These are phyloP conservation scores for Pyrrhoderma lamaoense DNA, from an alignment of 1,284 basidiomycete genomes.

Conservation along the genomic window DNA sequence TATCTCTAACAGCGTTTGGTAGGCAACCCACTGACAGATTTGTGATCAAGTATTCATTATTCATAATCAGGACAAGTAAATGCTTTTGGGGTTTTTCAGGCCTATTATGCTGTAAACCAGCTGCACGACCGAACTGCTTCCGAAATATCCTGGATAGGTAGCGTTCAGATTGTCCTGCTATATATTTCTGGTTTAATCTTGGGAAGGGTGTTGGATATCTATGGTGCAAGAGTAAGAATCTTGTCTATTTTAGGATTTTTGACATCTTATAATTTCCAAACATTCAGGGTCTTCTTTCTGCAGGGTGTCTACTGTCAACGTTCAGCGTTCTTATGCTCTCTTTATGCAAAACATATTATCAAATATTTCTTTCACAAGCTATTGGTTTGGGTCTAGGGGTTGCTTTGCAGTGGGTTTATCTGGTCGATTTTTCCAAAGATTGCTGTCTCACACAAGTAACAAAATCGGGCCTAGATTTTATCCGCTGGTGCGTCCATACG, in stretches of 20 bases:
- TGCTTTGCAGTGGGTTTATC: conserved; percentile 15
- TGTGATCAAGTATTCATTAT: not conserved
- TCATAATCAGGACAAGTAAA: conserved; percentile 15
- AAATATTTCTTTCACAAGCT: conserved; percentile 19
- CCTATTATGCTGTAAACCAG: conserved; percentile 16
- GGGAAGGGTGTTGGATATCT: conserved; percentile 16
- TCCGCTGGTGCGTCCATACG: conserved; percentile 9
- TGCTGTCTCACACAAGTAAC: not conserved
- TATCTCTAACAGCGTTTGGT: conserved; percentile 19
- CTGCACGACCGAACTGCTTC: conserved; percentile 15
- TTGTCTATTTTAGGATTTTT: not conserved
- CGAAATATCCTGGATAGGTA: conserved; percentile 20
- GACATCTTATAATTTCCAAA: not conserved
- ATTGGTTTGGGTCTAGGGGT: conserved; percentile 16
- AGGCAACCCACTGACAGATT: not conserved
- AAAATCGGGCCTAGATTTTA: conserved; percentile 11
- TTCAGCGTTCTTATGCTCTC: conserved; percentile 19
- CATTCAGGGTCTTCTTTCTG: conserved; percentile 13
- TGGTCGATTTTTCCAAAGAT: not conserved
- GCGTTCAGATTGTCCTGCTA: conserved; percentile 16
- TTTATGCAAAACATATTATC: conserved; percentile 16
- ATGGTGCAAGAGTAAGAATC: conserved; percentile 14
- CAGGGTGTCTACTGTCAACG: conserved; percentile 17
- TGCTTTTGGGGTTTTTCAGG: conserved; percentile 19
- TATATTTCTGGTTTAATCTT: conserved; percentile 17